Evolutionary conservation across 345 rosid species (phyloP).

Genomic region (Passiflora organensis): DNA sequence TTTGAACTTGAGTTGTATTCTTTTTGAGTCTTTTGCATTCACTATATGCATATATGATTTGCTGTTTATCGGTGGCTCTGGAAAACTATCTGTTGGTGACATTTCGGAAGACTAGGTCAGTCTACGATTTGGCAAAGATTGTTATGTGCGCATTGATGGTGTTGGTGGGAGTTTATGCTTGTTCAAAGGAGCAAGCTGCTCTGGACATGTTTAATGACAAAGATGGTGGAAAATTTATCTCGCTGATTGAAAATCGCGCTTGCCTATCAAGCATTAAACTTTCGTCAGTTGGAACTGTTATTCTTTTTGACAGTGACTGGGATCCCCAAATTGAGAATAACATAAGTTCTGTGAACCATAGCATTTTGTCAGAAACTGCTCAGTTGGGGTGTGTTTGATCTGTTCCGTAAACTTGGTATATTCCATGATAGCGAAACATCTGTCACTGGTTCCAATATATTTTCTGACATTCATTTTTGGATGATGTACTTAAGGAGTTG

Average conservation of each 20-base stretch:
- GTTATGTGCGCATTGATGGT: slow-evolving; percentile 8
- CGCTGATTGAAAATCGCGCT: slow-evolving; percentile 11
- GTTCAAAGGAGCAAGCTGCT: slow-evolving; percentile 6
- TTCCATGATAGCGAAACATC: neutral
- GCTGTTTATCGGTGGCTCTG: slow-evolving; percentile 8
- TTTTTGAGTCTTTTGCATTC: too few species aligned
- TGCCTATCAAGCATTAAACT: slow-evolving; percentile 12
- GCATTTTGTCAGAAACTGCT: slow-evolving; percentile 1
- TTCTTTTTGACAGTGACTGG: slow-evolving; percentile 8
- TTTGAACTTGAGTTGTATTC: neutral
- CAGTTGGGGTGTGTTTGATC: slow-evolving; percentile 6
- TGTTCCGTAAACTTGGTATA: slow-evolving; percentile 2
- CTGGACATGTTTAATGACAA: slow-evolving; percentile 4
- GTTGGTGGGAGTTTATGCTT: neutral
- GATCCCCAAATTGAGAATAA: neutral
- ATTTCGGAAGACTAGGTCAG: slow-evolving; percentile 8
- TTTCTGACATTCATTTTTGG: slow-evolving; percentile 9
- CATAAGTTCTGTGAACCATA: neutral
- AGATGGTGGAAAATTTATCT: slow-evolving; percentile 5
- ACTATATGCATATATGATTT: too few species aligned
- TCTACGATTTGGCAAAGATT: slow-evolving; percentile 5
- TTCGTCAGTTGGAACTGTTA: neutral
- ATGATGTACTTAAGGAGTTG: slow-evolving; percentile 4
- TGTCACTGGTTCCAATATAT: slow-evolving; percentile 1
- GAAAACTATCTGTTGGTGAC: slow-evolving; percentile 6